These are phyloP conservation scores for Isabelozyma rhagii DNA, from an alignment of 805 yeast species.

Conservation along the genomic window DNA sequence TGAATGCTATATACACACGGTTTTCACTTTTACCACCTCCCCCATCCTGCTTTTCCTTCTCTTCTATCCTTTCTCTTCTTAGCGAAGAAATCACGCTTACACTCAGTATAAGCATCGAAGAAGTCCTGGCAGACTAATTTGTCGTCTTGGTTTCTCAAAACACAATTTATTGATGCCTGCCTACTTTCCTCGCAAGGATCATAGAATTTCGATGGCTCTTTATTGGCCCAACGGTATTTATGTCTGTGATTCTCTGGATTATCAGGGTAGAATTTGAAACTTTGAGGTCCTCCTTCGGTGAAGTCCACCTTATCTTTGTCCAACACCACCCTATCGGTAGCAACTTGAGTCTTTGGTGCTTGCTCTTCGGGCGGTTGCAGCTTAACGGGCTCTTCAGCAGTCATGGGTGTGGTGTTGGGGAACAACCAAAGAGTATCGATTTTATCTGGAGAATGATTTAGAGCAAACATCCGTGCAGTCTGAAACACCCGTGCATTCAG, in stretches of 20 bases:
- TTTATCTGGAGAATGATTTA: too few species aligned
- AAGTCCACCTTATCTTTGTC: constrained; percentile 50
- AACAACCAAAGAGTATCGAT: too few species aligned
- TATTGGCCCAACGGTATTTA: constrained; percentile 64
- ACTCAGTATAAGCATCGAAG: constrained; percentile 90
- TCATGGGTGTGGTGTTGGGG: background rate
- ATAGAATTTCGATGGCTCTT: constrained; percentile 79
- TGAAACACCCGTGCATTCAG: too few species aligned
- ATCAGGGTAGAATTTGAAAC: constrained; percentile 79
- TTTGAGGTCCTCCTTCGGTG: constrained; percentile 49
- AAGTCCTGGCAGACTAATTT: constrained; percentile 67
- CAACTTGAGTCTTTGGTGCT: background rate
- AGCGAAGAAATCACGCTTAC: constrained; percentile 57
- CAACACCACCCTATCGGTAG: constrained; percentile 22
- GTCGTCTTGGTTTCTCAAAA: constrained; percentile 72
- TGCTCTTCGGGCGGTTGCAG: background rate
- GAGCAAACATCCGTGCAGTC: too few species aligned
- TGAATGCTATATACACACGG: background rate
- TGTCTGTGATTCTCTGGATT: constrained; percentile 73
- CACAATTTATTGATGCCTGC: constrained; percentile 79
- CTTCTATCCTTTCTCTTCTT: constrained; percentile 33
- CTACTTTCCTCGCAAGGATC: constrained; percentile 93
- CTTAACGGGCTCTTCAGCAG: background rate
- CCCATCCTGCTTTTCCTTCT: constrained; percentile 44
- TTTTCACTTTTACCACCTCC: constrained; percentile 23